Percentiles rank a stretch among this genome's conserved stretches.
Conservation (phyloP, 2,329 filamentous ascomycete species). For the Fusarium newnesense region DNA sequence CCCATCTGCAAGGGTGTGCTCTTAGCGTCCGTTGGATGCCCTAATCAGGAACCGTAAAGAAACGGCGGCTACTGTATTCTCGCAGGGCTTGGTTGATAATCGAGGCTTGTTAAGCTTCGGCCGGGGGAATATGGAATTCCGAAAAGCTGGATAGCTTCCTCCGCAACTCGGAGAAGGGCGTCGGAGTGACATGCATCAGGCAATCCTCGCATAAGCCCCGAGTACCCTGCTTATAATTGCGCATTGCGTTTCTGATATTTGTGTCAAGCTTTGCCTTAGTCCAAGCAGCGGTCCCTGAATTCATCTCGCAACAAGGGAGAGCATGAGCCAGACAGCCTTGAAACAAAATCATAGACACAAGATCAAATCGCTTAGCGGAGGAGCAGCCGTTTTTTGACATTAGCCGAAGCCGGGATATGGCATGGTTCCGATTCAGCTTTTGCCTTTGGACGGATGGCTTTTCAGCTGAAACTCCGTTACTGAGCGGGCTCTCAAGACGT, state of each 20-base stretch:
- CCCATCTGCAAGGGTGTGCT: slow-evolving; percentile 24
- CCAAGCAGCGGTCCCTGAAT: background rate
- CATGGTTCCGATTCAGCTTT: slow-evolving; percentile 19
- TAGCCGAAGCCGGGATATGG: slow-evolving; percentile 7
- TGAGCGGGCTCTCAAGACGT: background rate
- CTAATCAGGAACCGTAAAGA: slow-evolving; percentile 35
- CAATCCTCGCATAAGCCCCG: slow-evolving; percentile 14
- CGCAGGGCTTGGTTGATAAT: slow-evolving; percentile 6
- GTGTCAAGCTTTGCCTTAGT: background rate
- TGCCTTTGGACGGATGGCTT: background rate
- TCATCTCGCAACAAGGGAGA: slow-evolving; percentile 6
- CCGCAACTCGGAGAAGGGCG: background rate
- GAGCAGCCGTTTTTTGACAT: slow-evolving; percentile 18
- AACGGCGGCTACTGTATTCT: slow-evolving; percentile 12
- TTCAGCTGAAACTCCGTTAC: slow-evolving; percentile 23
- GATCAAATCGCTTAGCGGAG: slow-evolving; percentile 21
- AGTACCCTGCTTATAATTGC: background rate
- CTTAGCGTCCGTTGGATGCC: slow-evolving; percentile 12
- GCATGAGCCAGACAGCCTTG: slow-evolving; percentile 23
- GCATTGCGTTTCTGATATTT: background rate
- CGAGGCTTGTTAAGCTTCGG: slow-evolving; percentile 15
- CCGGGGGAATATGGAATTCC: background rate
- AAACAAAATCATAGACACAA: slow-evolving; percentile 24
- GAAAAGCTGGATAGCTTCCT: slow-evolving; percentile 1
- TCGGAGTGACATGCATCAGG: background rate